These are phyloP conservation scores for Bruguiera gymnorhiza DNA, from an alignment of 345 rosid species.

Conservation along the genomic window DNA sequence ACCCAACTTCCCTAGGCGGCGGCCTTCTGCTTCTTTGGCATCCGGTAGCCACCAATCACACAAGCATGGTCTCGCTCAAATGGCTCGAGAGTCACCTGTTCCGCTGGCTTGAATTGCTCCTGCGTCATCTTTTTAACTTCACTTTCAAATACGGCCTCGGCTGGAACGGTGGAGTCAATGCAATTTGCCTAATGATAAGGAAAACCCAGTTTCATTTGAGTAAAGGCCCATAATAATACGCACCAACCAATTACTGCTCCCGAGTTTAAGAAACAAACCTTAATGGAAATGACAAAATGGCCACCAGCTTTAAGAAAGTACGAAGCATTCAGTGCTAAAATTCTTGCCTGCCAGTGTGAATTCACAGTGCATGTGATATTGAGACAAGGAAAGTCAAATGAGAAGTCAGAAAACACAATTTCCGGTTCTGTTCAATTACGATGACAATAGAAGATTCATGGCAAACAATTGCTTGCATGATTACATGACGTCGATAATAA, in stretches of 20 bases:
- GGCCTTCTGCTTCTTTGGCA: slow-evolving; percentile 71
- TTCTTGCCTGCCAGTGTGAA: slow-evolving; percentile 58
- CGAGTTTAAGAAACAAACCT: slow-evolving; percentile 43
- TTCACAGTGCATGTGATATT: not conserved
- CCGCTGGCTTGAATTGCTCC: slow-evolving; percentile 74
- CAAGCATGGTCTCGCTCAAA: slow-evolving; percentile 89
- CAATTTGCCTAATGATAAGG: slow-evolving; percentile 55
- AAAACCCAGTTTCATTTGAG: no score
- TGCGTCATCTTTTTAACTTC: slow-evolving; percentile 77
- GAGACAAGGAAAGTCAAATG: not conserved
- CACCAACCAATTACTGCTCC: no score
- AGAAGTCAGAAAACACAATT: no score
- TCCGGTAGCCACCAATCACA: slow-evolving; percentile 67
- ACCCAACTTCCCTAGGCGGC: slow-evolving; percentile 6
- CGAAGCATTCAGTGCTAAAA: slow-evolving; percentile 70
- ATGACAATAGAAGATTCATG: no score
- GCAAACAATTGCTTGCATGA: no score
- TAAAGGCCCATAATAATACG: no score
- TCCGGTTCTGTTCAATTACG: no score
- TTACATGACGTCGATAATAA: no score
- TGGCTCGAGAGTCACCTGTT: slow-evolving; percentile 77
- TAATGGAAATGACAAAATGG: slow-evolving; percentile 87
- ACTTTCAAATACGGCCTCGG: slow-evolving; percentile 61
- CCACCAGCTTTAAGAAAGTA: slow-evolving; percentile 80
- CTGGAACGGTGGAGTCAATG: slow-evolving; percentile 73